These are phyloP conservation scores for Cinchona pubescens DNA, from an alignment of 257 asterid species.

Conservation along the genomic window DNA sequence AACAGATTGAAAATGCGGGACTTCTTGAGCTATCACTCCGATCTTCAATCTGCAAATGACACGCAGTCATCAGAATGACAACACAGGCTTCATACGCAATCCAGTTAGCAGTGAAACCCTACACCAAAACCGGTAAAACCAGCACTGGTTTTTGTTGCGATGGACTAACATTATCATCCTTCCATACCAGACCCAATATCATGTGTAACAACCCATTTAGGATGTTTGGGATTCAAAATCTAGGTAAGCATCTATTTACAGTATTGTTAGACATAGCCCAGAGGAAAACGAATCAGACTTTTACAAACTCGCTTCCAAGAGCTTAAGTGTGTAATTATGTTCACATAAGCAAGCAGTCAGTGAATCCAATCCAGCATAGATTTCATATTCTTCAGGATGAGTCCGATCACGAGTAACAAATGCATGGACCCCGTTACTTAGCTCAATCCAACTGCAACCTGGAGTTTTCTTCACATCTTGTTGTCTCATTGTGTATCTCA, in stretches of 20 bases:
- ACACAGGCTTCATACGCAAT: not conserved
- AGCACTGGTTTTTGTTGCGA: not conserved
- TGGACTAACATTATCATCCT: not conserved
- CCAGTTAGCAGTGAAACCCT: not conserved
- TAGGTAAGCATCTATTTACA: not conserved
- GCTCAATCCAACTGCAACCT: conserved; percentile 92
- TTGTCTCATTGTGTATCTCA: conserved; percentile 65
- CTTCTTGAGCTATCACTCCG: not conserved
- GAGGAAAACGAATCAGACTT: not conserved
- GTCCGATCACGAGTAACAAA: conserved; percentile 56
- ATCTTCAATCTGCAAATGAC: not conserved
- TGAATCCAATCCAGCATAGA: conserved; percentile 52
- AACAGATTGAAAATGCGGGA: not conserved
- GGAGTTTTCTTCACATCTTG: conserved; percentile 78
- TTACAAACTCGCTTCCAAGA: conserved; percentile 38
- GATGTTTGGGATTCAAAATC: not conserved
- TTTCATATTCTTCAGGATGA: conserved; percentile 47
- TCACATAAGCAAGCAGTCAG: conserved; percentile 52
- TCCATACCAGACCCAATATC: not conserved
- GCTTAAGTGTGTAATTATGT: conserved; percentile 27
- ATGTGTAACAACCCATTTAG: not conserved
- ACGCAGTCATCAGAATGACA: not conserved
- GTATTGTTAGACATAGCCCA: not conserved
- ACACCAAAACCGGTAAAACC: not conserved
- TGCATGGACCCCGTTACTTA: conserved; percentile 53